A percentile compares a stretch with the other conserved stretches of the same genome.
Evolutionary conservation across 257 asterid genomes (phyloP).

Genomic region (Plectranthus barbatus): DNA sequence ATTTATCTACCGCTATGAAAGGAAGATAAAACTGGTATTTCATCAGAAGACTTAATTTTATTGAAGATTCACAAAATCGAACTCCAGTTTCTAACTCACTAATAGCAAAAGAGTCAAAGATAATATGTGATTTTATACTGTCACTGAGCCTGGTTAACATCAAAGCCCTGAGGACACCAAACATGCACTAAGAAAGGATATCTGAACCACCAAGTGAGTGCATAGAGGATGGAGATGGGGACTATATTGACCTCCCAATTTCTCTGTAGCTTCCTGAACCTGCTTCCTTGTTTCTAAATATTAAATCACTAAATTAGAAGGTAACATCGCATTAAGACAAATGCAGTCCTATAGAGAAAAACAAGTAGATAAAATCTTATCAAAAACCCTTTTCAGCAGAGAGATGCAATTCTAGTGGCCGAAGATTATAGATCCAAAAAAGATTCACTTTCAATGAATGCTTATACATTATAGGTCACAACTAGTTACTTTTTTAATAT

Average conservation of each 20-base stretch:
- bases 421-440: neutral
- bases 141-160: neutral
- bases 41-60: neutral
- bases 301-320: conserved; percentile 7
- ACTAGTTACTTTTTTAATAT: neutral
- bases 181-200: conserved; percentile 49
- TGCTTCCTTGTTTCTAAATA: conserved; percentile 83
- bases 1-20: neutral
- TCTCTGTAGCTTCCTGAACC: conserved; percentile 93
- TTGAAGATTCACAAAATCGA: neutral
- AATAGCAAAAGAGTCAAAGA: neutral
- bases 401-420: neutral
- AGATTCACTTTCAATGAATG: neutral
- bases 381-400: neutral
- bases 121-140: neutral
- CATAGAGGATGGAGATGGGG: conserved; percentile 93
- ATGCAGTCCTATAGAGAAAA: neutral
- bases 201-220: conserved; percentile 98
- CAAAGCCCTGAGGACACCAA: neutral
- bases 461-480: neutral
- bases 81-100: neutral
- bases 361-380: too few relatives aligned
- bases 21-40: neutral
- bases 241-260: conserved; percentile 90
- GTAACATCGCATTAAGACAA: neutral